Conservation (phyloP, 768 basidiomycete genomes). For the Boletellus emodensis region DNA sequence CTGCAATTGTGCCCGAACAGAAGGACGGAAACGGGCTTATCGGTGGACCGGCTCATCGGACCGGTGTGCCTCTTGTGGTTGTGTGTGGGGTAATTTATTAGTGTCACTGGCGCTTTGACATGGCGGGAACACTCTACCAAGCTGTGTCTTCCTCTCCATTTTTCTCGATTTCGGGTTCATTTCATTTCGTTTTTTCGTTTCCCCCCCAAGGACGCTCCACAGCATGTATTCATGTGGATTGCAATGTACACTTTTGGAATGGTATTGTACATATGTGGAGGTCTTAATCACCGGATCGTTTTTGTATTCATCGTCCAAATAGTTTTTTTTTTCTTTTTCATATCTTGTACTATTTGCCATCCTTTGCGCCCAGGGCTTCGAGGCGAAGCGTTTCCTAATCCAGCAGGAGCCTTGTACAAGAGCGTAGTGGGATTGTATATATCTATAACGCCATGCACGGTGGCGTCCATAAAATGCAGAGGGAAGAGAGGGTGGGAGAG, state of each 20-base stretch:
- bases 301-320: not conserved
- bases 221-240: not conserved
- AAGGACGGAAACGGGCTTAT: not conserved
- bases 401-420: no score
- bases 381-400: no score
- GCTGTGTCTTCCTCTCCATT: constrained; percentile 4
- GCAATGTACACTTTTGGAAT: not conserved
- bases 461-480: not conserved
- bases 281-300: constrained; percentile 19
- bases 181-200: not conserved
- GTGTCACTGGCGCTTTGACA: no score
- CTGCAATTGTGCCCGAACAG: not conserved
- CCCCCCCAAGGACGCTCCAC: not conserved
- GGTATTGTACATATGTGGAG: constrained; percentile 1
- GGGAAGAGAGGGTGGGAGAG: no score
- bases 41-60: not conserved
- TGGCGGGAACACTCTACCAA: not conserved
- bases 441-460: not conserved
- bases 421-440: no score
- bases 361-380: not conserved
- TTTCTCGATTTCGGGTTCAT: not conserved
- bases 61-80: not conserved
- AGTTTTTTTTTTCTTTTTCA: not conserved
- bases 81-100: no score
- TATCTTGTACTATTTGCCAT: not conserved